Base-by-base conservation (phyloP, 805 yeast species). In the Metschnikowia reukaufii region DNA sequence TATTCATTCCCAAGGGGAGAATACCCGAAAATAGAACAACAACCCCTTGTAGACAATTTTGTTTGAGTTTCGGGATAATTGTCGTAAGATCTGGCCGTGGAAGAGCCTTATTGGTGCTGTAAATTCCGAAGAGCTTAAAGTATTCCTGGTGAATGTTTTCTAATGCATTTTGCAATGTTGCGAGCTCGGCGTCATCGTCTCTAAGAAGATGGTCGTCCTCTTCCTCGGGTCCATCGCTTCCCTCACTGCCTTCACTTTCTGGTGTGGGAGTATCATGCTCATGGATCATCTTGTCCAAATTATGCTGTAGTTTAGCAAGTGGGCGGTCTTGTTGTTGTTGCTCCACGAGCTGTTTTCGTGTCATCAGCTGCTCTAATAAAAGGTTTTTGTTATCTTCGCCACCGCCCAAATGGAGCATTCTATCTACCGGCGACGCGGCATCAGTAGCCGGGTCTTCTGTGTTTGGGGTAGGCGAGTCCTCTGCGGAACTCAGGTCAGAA, bases 311-410 rank as follows among this genome's bases (percentile, higher is more conserved):
- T 52, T 84, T 85, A 0, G 96, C 96, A 50, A 89, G 69, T 1
- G 96, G 96, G 52, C 96, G 74, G 44, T 88, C 91, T 34, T 80
- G 81, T 59, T 84, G 86, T 59, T 89, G 96, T 41, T 82, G 86
- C 57, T 88, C 96, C 3, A 89, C 68, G 0, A 87, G 79, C 17
- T 82, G 85, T 20, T 82, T 80, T 54, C 90, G 76, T 45, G 85
- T 83, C 18, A 77, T 68, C 23, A 84, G 80, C 62, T 85, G 81
- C 58, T 75, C 79, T 31, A 73, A 69, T 44, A 84, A 62, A 43
- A 82, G 62, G 56, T 73, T 63, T 34, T 74, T 59, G 59, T 76
- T 68, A 47, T 72, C 78, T 45, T 73, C 82, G 2, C 81, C 82
- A 5, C 77, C 80, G 13, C 74, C 77, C 20, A 78, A 49, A 46